Conservation (phyloP, 1,284 basidiomycete species). For the Hemileia vastatrix region DNA sequence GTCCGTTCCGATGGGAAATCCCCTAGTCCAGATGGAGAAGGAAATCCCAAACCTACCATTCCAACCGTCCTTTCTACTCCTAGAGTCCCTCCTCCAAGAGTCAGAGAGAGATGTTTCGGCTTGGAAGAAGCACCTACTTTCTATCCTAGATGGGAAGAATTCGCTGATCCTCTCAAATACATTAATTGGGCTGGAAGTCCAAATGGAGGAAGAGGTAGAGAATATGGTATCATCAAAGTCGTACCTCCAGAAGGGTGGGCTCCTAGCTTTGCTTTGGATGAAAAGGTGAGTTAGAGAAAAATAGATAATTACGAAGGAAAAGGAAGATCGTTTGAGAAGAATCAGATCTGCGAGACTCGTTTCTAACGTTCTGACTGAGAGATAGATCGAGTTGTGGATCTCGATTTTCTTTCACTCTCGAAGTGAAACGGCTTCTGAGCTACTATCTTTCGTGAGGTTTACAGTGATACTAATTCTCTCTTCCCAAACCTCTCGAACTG, state of each 20-base stretch:
- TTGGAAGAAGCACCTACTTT: constrained; percentile 82
- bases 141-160: constrained; percentile 77
- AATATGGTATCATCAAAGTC: constrained; percentile 89
- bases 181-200: constrained; percentile 77
- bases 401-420: too few relatives aligned
- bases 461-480: too few relatives aligned
- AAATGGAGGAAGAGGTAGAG: constrained; percentile 54
- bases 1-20: neutral
- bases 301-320: too few relatives aligned
- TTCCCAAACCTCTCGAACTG: too few relatives aligned
- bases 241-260: constrained; percentile 86
- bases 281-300: constrained; percentile 66
- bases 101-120: constrained; percentile 55
- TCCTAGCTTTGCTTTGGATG: constrained; percentile 89
- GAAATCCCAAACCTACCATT: constrained; percentile 17
- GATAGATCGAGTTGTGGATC: too few relatives aligned
- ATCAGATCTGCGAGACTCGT: too few relatives aligned
- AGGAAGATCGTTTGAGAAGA: neutral
- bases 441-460: too few relatives aligned
- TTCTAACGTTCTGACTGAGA: too few relatives aligned
- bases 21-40: neutral
- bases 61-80: constrained; percentile 35
- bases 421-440: too few relatives aligned
- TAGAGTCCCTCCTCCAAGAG: constrained; percentile 26
- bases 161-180: constrained; percentile 85